A percentile compares a stretch with the other conserved stretches of the same genome.
These are phyloP conservation scores for Phalaenopsis equestris DNA, from an alignment of 106 monocot species.

Conservation along the genomic window DNA sequence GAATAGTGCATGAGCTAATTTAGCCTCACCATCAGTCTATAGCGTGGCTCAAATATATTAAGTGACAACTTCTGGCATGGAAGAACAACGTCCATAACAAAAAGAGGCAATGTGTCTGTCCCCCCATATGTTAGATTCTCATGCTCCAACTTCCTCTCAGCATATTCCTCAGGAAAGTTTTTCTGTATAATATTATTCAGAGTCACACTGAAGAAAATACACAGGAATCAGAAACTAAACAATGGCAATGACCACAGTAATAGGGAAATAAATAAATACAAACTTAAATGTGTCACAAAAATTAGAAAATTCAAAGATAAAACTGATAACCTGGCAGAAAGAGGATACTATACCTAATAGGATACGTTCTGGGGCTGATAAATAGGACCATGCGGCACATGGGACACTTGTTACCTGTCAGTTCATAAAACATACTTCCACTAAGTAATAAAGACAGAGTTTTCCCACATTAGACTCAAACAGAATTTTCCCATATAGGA, in stretches of 20 bases:
- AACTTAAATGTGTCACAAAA: not conserved
- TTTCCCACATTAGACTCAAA: not conserved
- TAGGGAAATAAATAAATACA: not conserved
- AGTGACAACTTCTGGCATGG: conserved; percentile 90
- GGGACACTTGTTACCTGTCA: conserved; percentile 82
- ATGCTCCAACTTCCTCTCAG: conserved; percentile 75
- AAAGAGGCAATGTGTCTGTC: conserved; percentile 79
- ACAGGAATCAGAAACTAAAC: conserved; percentile 20
- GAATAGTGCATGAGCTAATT: not conserved
- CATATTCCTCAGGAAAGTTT: conserved; percentile 77
- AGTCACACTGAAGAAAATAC: conserved; percentile 65
- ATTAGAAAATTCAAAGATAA: not conserved
- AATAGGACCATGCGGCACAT: conserved; percentile 92
- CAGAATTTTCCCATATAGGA: not conserved
- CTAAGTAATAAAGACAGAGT: not conserved
- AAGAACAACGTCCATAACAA: conserved; percentile 98
- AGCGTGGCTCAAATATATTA: conserved; percentile 99
- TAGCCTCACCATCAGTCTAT: conserved; percentile 85
- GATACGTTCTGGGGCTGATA: conserved; percentile 82
- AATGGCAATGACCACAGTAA: not conserved
- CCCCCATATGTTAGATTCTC: conserved; percentile 54
- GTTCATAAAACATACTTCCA: not conserved
- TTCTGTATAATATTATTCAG: conserved; percentile 92
- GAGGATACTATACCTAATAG: conserved; percentile 58
- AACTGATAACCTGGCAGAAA: not conserved